These are phyloP conservation scores for Penicillium macrosclerotiorum DNA, from an alignment of 495 filamentous ascomycete species.

Conservation along the genomic window DNA sequence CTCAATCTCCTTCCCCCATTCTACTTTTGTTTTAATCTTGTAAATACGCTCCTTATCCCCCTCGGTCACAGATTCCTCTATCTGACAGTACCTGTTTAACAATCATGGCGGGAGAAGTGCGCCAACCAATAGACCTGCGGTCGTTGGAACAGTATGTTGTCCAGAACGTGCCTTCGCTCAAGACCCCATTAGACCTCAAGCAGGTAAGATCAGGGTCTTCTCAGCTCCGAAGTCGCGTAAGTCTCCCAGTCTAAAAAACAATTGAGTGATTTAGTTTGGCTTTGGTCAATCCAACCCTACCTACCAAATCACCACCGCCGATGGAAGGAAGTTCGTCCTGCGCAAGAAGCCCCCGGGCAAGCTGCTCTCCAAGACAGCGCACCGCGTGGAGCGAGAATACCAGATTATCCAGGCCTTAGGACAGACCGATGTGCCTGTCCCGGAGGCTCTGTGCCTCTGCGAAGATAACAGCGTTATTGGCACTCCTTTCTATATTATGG, in stretches of 20 bases:
- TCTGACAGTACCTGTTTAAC: not conserved
- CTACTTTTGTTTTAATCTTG: conserved; percentile 1
- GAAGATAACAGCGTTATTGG: conserved; percentile 76
- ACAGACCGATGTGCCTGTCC: conserved; percentile 79
- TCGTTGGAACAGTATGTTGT: conserved; percentile 76
- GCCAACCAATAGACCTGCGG: conserved; percentile 81
- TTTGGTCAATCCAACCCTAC: conserved; percentile 98
- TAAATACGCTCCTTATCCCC: not conserved
- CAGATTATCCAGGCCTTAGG: conserved; percentile 82
- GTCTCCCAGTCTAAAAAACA: no score
- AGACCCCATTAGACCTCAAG: conserved; percentile 78
- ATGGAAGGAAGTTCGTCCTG: conserved; percentile 72
- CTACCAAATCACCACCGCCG: conserved; percentile 74
- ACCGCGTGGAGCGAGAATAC: conserved; percentile 95
- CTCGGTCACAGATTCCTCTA: conserved; percentile 2
- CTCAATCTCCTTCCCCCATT: not conserved
- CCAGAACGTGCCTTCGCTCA: conserved; percentile 72
- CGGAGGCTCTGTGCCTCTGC: conserved; percentile 81
- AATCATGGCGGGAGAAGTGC: conserved; percentile 80
- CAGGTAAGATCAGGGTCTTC: conserved; percentile 57
- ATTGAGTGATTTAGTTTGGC: conserved; percentile 72
- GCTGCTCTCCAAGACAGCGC: conserved; percentile 87
- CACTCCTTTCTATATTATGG: conserved; percentile 96
- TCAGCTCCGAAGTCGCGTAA: no score
- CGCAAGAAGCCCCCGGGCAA: conserved; percentile 95